A percentile compares a stretch with the other conserved stretches of the same genome.
These are phyloP conservation scores for Agastache rugosa DNA, from an alignment of 257 asterid species.

Conservation along the genomic window DNA sequence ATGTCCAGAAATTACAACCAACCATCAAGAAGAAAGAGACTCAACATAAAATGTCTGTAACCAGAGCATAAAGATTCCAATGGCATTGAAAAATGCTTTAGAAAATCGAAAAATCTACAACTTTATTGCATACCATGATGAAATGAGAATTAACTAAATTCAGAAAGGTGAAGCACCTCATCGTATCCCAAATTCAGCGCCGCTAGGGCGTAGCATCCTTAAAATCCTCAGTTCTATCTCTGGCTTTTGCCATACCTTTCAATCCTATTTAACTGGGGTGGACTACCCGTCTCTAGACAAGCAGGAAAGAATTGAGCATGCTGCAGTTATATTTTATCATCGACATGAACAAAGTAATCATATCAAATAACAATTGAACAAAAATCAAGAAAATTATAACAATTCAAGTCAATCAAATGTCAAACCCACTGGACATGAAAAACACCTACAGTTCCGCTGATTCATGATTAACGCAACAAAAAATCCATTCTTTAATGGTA, in stretches of 20 bases:
- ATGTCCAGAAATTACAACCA: not conserved
- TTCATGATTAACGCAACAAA: not conserved
- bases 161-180: conserved; percentile 56
- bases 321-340: conserved; percentile 14
- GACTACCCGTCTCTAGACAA: conserved; percentile 16
- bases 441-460: not conserved
- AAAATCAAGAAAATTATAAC: not conserved
- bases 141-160: not conserved
- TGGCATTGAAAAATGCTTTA: conserved; percentile 1
- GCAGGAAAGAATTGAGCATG: not conserved
- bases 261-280: conserved; percentile 18
- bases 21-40: conserved; percentile 1
- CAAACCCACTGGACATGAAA: not conserved
- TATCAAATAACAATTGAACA: not conserved
- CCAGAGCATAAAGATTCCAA: conserved; percentile 3
- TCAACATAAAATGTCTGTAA: conserved; percentile 6
- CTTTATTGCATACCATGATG: conserved; percentile 4
- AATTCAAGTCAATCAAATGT: conserved; percentile 7
- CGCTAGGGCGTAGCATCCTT: conserved; percentile 79
- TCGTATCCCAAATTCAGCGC: conserved; percentile 74
- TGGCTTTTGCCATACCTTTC: conserved; percentile 65
- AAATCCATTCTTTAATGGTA: not conserved
- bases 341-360: not conserved
- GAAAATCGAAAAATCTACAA: conserved; percentile 9
- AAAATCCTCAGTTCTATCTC: conserved; percentile 94